These are phyloP conservation scores for Fusarium sp. DNA, from an alignment of 2,329 filamentous ascomycete genomes.

Conservation along the genomic window DNA sequence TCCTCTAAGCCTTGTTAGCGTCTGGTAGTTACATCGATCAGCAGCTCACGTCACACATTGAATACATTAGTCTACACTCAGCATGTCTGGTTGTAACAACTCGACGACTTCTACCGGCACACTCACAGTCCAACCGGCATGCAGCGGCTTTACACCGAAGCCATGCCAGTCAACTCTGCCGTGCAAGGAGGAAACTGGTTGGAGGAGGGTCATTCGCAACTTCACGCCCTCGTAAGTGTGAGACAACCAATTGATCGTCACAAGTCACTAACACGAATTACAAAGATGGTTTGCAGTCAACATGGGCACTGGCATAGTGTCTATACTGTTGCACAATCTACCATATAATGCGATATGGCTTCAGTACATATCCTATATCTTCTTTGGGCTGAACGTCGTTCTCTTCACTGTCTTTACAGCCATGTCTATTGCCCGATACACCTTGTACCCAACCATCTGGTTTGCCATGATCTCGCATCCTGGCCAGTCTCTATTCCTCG, in stretches of 20 bases:
- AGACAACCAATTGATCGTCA: background rate
- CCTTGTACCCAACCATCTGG: constrained; percentile 74
- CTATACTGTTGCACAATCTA: constrained; percentile 69
- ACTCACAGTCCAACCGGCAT: constrained; percentile 1
- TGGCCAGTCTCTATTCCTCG: constrained; percentile 74
- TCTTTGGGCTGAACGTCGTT: constrained; percentile 69
- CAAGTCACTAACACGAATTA: constrained; percentile 10
- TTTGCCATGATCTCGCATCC: constrained; percentile 73
- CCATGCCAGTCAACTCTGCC: constrained; percentile 32
- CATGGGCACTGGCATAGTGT: constrained; percentile 77
- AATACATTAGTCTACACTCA: background rate
- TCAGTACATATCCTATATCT: constrained; percentile 66
- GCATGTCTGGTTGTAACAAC: constrained; percentile 34
- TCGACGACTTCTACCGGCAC: constrained; percentile 14
- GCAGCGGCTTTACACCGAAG: constrained; percentile 16
- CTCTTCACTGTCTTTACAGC: constrained; percentile 66
- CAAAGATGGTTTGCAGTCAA: constrained; percentile 67
- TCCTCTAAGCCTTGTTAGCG: constrained; percentile 22
- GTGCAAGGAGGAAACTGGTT: constrained; percentile 53
- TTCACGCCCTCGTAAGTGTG: constrained; percentile 64
- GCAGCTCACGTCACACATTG: constrained; percentile 21
- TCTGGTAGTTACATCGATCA: constrained; percentile 19
- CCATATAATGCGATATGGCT: constrained; percentile 70
- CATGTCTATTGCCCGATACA: constrained; percentile 70
- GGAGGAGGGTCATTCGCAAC: constrained; percentile 61